phyloP scores from a whole-genome alignment of 2,329 filamentous ascomycete species.

The Trichoderma atrobrunneum region DNA sequence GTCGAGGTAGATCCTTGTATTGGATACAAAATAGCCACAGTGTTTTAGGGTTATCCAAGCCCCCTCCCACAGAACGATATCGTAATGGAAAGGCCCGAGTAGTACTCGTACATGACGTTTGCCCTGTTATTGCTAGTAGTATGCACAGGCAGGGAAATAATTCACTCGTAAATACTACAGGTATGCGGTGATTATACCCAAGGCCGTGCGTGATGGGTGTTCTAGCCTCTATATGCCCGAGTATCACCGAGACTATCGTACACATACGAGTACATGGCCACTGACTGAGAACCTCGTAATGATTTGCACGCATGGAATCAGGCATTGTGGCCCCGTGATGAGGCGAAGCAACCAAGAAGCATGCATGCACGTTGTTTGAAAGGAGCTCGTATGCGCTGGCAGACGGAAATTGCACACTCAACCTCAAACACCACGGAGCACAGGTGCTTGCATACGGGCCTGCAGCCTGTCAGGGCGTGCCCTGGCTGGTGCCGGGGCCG shows the following conservation, averaged over 20 bases:
- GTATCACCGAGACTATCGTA: neutral
- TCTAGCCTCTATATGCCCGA: neutral
- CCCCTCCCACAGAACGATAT: neutral
- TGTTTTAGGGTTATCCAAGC: neutral
- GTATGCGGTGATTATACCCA: neutral
- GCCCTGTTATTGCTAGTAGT: neutral
- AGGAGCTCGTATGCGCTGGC: conserved; percentile 9
- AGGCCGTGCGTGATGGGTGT: neutral
- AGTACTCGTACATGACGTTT: neutral
- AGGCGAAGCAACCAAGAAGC: conserved; percentile 7
- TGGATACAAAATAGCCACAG: neutral
- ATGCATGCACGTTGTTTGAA: neutral
- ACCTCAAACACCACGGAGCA: conserved; percentile 9
- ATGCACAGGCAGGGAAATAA: neutral
- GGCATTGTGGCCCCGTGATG: neutral
- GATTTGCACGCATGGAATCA: neutral
- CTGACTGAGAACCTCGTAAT: neutral
- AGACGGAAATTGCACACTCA: conserved; percentile 12
- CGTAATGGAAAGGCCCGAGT: neutral
- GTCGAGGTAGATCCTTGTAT: neutral
- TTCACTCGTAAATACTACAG: neutral
- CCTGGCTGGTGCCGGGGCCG: neutral
- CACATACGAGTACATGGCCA: too few relatives aligned
- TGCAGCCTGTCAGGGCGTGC: neutral
- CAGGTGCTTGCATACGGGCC: neutral